Percentiles rank a stretch among this genome's conserved stretches.
phyloP scores from a whole-genome alignment of 129 eudicot genomes.

The Flaveria ramosissima region DNA sequence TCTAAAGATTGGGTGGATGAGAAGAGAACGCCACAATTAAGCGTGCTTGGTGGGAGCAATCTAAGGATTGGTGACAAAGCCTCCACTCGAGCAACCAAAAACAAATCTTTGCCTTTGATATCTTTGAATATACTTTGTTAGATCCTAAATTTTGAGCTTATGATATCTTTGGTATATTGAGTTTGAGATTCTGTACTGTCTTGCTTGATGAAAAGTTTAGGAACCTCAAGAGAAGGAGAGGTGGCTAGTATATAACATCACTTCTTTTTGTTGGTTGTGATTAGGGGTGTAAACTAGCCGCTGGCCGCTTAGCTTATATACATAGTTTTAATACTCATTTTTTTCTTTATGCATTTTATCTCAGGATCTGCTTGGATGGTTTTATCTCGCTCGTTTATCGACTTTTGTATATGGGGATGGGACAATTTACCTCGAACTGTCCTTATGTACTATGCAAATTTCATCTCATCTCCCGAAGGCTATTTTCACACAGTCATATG shows the following conservation, averaged over 20 bases:
- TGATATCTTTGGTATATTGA: background rate
- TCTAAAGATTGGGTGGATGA: background rate
- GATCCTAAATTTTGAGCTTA: background rate
- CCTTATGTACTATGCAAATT: slow-evolving; percentile 74
- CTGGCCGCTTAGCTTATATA: background rate
- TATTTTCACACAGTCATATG: slow-evolving; percentile 76
- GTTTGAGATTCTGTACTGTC: background rate
- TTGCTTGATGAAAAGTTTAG: slow-evolving; percentile 6
- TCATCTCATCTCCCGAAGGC: slow-evolving; percentile 78
- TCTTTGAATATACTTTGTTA: background rate
- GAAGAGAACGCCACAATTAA: background rate
- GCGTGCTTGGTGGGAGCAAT: background rate
- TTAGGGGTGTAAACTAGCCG: background rate
- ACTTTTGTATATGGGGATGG: slow-evolving; percentile 75
- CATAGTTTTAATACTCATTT: background rate
- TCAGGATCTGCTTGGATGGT: slow-evolving; percentile 83
- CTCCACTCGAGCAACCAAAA: background rate
- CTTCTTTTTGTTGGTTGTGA: background rate
- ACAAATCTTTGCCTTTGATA: background rate
- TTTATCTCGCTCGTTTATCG: slow-evolving; percentile 60
- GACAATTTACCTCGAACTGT: slow-evolving; percentile 74
- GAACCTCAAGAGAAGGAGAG: background rate
- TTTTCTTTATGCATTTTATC: slow-evolving; percentile 3
- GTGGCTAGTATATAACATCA: background rate
- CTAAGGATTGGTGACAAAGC: background rate